phyloP scores from a whole-genome alignment of 495 filamentous ascomycete species.

The Podospora fimiseda region DNA sequence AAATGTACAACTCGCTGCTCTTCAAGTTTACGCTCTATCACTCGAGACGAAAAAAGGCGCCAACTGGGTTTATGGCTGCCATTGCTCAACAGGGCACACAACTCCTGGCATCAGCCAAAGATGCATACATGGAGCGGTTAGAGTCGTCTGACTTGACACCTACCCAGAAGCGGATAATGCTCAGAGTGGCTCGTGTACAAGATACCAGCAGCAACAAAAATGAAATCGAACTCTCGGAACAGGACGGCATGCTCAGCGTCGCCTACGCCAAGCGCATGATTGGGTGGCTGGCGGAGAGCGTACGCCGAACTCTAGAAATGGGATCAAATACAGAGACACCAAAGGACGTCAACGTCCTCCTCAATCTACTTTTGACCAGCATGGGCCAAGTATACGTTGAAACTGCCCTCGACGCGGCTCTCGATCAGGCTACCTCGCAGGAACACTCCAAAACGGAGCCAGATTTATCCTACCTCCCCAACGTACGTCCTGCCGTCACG shows the following conservation, averaged over 20 bases:
- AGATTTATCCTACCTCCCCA: slow-evolving; percentile 75
- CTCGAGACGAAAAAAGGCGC: slow-evolving; percentile 71
- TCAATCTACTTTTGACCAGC: slow-evolving; percentile 75
- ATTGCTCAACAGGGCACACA: slow-evolving; percentile 82
- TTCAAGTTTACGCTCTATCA: slow-evolving; percentile 96
- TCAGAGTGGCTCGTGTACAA: slow-evolving; percentile 70
- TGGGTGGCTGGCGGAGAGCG: slow-evolving; percentile 93
- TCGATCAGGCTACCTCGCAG: slow-evolving; percentile 67
- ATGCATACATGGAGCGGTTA: slow-evolving; percentile 76
- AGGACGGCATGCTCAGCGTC: slow-evolving; percentile 77
- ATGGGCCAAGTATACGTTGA: slow-evolving; percentile 96
- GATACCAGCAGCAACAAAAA: slow-evolving; percentile 50
- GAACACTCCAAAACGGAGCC: slow-evolving; percentile 76
- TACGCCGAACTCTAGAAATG: slow-evolving; percentile 86
- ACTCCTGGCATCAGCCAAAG: slow-evolving; percentile 70
- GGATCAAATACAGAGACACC: slow-evolving; percentile 80
- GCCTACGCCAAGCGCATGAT: slow-evolving; percentile 92
- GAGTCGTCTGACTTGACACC: slow-evolving; percentile 78
- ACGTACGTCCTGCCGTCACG: slow-evolving; percentile 72
- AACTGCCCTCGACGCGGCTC: slow-evolving; percentile 81
- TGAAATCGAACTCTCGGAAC: slow-evolving; percentile 83
- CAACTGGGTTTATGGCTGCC: slow-evolving; percentile 82
- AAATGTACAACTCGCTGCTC: slow-evolving; percentile 83
- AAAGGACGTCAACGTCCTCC: slow-evolving; percentile 83
- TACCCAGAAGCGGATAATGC: slow-evolving; percentile 78